Evolutionary conservation across 2,329 filamentous ascomycete species (phyloP).

Genomic region (Magnaporthiopsis incrustans): DNA sequence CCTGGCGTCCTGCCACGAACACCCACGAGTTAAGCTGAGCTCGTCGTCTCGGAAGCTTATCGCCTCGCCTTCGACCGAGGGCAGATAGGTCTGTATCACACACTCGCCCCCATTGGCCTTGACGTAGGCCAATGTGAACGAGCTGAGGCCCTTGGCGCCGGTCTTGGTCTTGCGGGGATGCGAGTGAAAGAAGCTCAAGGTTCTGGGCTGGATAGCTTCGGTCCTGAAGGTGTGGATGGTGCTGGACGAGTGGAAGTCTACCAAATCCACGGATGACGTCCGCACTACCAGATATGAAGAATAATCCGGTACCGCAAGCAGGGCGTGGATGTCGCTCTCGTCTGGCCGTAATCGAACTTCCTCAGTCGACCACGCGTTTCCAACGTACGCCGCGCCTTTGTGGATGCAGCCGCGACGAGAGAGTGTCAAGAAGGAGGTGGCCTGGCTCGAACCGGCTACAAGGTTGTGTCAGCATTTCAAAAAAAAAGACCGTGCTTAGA

Average conservation of each 20-base stretch:
- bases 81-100: conserved; percentile 56
- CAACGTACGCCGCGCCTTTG: conserved; percentile 32
- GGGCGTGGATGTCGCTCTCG: conserved; percentile 41
- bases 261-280: conserved; percentile 46
- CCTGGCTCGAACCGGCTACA: conserved; percentile 14
- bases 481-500: background rate
- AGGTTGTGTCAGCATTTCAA: conserved; percentile 3
- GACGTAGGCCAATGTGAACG: conserved; percentile 57
- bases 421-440: conserved; percentile 34
- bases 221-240: conserved; percentile 56
- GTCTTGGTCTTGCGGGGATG: conserved; percentile 42
- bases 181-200: conserved; percentile 53
- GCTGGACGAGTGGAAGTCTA: conserved; percentile 48
- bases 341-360: conserved; percentile 32
- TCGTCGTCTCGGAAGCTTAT: conserved; percentile 47
- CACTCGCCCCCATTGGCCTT: conserved; percentile 52
- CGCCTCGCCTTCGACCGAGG: conserved; percentile 41
- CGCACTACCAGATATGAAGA: conserved; percentile 54
- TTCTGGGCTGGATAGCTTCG: conserved; percentile 47
- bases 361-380: conserved; percentile 40
- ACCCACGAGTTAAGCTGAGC: conserved; percentile 32
- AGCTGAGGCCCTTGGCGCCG: conserved; percentile 48
- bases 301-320: conserved; percentile 51
- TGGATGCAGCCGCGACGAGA: conserved; percentile 44
- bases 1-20: conserved; percentile 42